phyloP scores from a whole-genome alignment of 2,329 filamentous ascomycete species.

The Aureobasidium namibiae region DNA sequence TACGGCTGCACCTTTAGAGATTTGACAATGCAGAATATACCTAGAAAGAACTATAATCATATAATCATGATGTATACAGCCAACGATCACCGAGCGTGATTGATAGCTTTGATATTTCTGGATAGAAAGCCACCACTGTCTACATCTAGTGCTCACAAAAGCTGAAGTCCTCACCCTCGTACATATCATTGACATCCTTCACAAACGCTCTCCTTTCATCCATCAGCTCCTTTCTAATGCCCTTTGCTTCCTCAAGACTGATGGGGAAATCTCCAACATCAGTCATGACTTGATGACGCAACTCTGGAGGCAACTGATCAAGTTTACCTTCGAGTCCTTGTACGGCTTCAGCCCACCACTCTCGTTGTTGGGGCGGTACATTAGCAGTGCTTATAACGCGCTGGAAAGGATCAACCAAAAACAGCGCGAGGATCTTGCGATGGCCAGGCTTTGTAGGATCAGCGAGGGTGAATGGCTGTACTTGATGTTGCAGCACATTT shows the following conservation, averaged over 20 bases:
- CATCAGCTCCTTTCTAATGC: constrained; percentile 23
- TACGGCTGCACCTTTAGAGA: no score
- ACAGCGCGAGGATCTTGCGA: constrained; percentile 49
- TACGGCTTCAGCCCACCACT: constrained; percentile 31
- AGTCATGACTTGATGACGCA: constrained; percentile 22
- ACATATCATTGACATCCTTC: constrained; percentile 14
- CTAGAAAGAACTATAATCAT: no score
- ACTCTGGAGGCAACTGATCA: constrained; percentile 21
- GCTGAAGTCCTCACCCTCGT: constrained; percentile 19
- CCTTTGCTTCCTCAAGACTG: constrained; percentile 22
- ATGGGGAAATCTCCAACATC: constrained; percentile 23
- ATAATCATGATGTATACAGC: no score
- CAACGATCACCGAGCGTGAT: no score
- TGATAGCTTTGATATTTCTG: no score
- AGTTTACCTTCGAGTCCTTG: constrained; percentile 9
- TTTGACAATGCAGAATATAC: no score
- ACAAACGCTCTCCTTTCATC: constrained; percentile 20
- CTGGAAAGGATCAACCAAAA: constrained; percentile 47
- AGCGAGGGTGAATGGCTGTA: constrained; percentile 40
- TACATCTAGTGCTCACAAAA: constrained; percentile 24
- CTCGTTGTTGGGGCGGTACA: constrained; percentile 40
- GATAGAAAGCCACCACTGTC: no score
- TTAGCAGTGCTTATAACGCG: constrained; percentile 44
- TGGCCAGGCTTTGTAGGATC: constrained; percentile 46
- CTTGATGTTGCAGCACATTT: constrained; percentile 42